Evolutionary conservation across 441 rosid species (phyloP).

Genomic region (Euphorbia corollata): DNA sequence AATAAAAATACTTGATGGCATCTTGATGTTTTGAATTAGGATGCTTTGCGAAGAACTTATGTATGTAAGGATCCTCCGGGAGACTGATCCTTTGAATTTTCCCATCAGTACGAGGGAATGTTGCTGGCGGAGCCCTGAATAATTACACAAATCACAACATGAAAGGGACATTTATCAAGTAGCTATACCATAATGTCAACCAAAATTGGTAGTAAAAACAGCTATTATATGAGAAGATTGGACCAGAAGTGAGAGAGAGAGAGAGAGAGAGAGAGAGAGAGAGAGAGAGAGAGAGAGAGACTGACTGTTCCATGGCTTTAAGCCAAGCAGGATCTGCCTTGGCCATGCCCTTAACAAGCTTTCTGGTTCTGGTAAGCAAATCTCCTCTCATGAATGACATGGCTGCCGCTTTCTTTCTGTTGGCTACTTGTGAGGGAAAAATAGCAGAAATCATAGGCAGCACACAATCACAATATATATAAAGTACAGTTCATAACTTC

Average conservation of each 20-base stretch:
- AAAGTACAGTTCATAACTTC: too few relatives aligned
- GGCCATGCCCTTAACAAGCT: conserved; percentile 78
- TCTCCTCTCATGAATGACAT: conserved; percentile 94
- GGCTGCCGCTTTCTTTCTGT: conserved; percentile 2
- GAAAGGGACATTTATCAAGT: background rate
- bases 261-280: too few relatives aligned
- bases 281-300: conserved; percentile 8
- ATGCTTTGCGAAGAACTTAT: conserved; percentile 51
- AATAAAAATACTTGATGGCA: conserved; percentile 51
- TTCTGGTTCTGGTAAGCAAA: conserved; percentile 57
- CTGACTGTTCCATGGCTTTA: conserved; percentile 61
- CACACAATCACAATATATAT: too few relatives aligned
- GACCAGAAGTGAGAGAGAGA: too few relatives aligned
- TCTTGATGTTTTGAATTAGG: conserved; percentile 48
- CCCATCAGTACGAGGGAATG: conserved; percentile 57
- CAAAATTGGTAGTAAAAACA: too few relatives aligned
- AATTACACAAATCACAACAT: background rate
- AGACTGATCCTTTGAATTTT: conserved; percentile 57
- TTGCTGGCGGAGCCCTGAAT: conserved; percentile 69
- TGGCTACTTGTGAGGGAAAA: too few relatives aligned
- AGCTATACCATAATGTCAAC: background rate
- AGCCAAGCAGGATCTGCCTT: conserved; percentile 73
- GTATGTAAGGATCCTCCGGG: conserved; percentile 68
- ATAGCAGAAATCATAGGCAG: too few relatives aligned
- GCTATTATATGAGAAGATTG: too few relatives aligned